Conservation (phyloP, 2,329 filamentous ascomycete genomes). For the Fonsecaea pugnacius region DNA sequence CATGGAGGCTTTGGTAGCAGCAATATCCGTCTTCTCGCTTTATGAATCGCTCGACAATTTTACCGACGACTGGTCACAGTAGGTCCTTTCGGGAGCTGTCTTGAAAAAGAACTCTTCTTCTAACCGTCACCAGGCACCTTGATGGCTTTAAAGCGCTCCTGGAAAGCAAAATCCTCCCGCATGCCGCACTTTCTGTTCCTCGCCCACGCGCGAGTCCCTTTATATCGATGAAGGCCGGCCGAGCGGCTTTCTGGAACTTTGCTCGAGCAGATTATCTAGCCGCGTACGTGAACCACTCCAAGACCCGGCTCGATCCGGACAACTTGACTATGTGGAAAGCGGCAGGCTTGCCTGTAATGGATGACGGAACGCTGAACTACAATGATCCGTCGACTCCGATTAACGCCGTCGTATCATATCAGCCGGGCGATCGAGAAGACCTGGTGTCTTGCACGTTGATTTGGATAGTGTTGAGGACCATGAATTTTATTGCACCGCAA, state of each 20-base stretch:
- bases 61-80: slow-evolving; percentile 63
- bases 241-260: slow-evolving; percentile 70
- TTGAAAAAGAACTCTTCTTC: not conserved
- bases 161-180: slow-evolving; percentile 45
- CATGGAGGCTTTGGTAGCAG: slow-evolving; percentile 66
- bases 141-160: slow-evolving; percentile 68
- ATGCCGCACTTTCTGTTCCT: slow-evolving; percentile 41
- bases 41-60: slow-evolving; percentile 72
- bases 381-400: slow-evolving; percentile 25
- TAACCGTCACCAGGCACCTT: slow-evolving; percentile 51
- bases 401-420: slow-evolving; percentile 27
- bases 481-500: slow-evolving; percentile 61
- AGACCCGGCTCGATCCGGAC: slow-evolving; percentile 65
- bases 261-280: slow-evolving; percentile 68
- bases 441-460: slow-evolving; percentile 67
- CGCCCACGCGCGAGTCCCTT: slow-evolving; percentile 28
- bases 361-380: slow-evolving; percentile 47
- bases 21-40: slow-evolving; percentile 68
- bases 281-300: slow-evolving; percentile 66
- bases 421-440: slow-evolving; percentile 56
- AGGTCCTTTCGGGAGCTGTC: slow-evolving; percentile 25
- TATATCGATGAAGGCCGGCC: slow-evolving; percentile 58
- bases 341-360: slow-evolving; percentile 62
- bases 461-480: slow-evolving; percentile 68
- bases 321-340: slow-evolving; percentile 68